These are phyloP conservation scores for Fremontodendron californicum DNA, from an alignment of 345 rosid species.

Conservation along the genomic window DNA sequence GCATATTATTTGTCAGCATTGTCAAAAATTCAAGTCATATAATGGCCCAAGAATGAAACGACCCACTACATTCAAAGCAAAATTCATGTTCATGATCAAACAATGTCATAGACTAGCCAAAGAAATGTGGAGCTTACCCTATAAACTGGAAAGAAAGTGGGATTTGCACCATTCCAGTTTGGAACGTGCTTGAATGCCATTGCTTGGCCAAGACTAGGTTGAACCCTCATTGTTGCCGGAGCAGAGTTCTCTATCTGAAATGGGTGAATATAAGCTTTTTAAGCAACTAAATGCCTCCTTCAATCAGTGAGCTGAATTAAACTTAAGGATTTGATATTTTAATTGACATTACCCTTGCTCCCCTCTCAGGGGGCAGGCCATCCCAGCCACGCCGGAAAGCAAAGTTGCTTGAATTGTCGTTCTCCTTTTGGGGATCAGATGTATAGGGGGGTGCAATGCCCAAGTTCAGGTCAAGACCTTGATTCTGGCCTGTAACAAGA, in stretches of 20 bases:
- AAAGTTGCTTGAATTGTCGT: conserved; percentile 8
- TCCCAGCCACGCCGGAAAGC: conserved; percentile 16
- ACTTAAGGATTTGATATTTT: not conserved
- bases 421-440: conserved; percentile 22
- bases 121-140: conserved; percentile 30
- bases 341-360: conserved; percentile 26
- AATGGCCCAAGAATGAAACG: no score
- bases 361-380: conserved; percentile 20
- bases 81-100: no score
- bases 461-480: conserved; percentile 49
- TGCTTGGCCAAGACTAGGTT: conserved; percentile 19
- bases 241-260: conserved; percentile 35
- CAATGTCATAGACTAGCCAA: not conserved
- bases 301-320: not conserved
- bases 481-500: conserved; percentile 31
- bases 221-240: conserved; percentile 20
- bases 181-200: conserved; percentile 27
- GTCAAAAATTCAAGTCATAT: not conserved
- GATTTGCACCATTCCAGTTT: conserved; percentile 26
- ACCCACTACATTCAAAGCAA: no score
- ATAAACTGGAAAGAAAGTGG: conserved; percentile 36
- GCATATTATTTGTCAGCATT: not conserved
- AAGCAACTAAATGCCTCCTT: not conserved
- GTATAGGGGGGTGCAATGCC: conserved; percentile 49
- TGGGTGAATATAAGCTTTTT: not conserved